Evolutionary conservation across 2,329 filamentous ascomycete species (phyloP).

Genomic region (Pyrenophora seminiperda): DNA sequence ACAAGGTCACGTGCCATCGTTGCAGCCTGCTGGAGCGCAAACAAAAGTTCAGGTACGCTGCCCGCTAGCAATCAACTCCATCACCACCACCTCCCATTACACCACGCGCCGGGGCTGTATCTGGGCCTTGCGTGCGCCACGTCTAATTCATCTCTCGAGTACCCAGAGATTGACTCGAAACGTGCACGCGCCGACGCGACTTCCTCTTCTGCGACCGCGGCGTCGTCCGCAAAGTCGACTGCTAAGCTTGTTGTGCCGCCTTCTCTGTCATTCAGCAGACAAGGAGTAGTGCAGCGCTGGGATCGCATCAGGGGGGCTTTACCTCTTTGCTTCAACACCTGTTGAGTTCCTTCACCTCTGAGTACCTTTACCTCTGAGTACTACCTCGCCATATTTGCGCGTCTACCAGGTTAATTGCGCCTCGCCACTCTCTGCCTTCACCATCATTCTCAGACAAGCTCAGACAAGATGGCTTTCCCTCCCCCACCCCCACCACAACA

Average conservation of each 20-base stretch:
- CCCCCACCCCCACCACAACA: slow-evolving; percentile 35
- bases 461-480: slow-evolving; percentile 33
- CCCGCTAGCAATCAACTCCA: slow-evolving; percentile 23
- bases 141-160: slow-evolving; percentile 16
- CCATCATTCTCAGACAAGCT: neutral
- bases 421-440: slow-evolving; percentile 4
- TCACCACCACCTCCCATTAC: slow-evolving; percentile 36
- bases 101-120: slow-evolving; percentile 36
- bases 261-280: slow-evolving; percentile 13
- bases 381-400: too few species aligned
- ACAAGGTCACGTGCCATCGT: slow-evolving; percentile 6
- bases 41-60: slow-evolving; percentile 30
- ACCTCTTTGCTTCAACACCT: neutral
- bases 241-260: slow-evolving; percentile 28
- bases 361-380: too few species aligned
- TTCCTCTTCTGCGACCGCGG: slow-evolving; percentile 23
- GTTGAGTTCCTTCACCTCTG: too few species aligned
- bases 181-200: slow-evolving; percentile 34
- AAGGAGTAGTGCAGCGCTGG: slow-evolving; percentile 11
- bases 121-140: slow-evolving; percentile 27
- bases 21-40: slow-evolving; percentile 19
- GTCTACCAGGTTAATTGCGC: neutral
- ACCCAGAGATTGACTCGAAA: slow-evolving; percentile 13
- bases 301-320: slow-evolving; percentile 5
- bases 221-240: slow-evolving; percentile 34